Conservation (phyloP, 352 stramenopile species). For the Phytophthora pisi region DNA sequence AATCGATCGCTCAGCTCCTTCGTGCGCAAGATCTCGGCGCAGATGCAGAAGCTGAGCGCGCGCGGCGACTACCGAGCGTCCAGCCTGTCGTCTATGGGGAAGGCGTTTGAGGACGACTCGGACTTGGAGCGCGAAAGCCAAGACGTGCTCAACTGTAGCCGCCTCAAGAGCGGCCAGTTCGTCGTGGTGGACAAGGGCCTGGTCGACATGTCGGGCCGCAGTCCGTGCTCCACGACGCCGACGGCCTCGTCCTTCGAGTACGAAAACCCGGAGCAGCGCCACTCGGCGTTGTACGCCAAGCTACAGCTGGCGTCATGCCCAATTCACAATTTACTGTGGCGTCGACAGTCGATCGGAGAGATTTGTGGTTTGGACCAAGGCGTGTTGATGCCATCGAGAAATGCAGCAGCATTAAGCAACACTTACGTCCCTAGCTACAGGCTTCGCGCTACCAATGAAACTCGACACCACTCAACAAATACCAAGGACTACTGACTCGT, state of each 20-base stretch:
- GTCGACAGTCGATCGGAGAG: no score
- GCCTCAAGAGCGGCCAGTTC: constrained; percentile 6
- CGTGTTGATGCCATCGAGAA: neutral
- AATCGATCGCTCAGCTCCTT: constrained; percentile 24
- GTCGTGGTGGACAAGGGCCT: constrained; percentile 11
- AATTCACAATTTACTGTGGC: neutral
- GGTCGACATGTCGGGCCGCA: constrained; percentile 12
- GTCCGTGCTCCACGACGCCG: constrained; percentile 25
- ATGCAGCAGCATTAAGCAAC: neutral
- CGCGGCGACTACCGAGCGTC: constrained; percentile 17
- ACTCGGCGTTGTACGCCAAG: constrained; percentile 28
- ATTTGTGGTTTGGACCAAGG: neutral
- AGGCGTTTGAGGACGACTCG: constrained; percentile 12
- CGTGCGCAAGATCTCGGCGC: constrained; percentile 18
- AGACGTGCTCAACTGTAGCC: constrained; percentile 23
- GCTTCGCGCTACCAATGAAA: neutral
- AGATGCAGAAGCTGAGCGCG: constrained; percentile 17
- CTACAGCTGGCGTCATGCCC: constrained; percentile 12
- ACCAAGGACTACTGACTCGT: neutral
- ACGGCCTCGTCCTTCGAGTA: constrained; percentile 20
- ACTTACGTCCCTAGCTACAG: neutral
- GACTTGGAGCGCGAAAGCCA: constrained; percentile 10
- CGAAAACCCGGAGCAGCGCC: constrained; percentile 15
- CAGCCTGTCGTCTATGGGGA: constrained; percentile 24
- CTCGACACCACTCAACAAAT: neutral